Percentiles rank a stretch among this genome's conserved stretches.
Evolutionary conservation across 2,329 filamentous ascomycete species (phyloP).

Genomic region (Aureobasidium pullulans): DNA sequence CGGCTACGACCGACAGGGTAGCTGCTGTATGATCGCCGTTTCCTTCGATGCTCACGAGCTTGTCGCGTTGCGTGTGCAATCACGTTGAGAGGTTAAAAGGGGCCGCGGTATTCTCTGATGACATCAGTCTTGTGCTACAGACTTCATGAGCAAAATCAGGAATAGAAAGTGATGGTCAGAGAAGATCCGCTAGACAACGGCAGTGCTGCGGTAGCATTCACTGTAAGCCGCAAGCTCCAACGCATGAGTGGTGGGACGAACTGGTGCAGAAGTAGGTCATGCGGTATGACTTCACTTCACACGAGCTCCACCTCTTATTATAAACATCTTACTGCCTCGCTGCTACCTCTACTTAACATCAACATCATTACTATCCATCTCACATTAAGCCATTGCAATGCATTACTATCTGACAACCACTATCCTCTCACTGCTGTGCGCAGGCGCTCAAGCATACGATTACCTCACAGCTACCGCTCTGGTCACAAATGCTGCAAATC

Average conservation of each 20-base stretch:
- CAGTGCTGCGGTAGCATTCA: conserved; percentile 2
- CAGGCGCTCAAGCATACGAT: conserved; percentile 1
- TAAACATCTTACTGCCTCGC: background rate
- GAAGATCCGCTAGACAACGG: background rate
- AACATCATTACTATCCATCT: background rate
- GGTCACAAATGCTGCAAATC: conserved; percentile 25
- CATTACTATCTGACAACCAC: background rate
- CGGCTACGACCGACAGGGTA: background rate
- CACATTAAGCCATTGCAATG: background rate
- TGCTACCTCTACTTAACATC: background rate
- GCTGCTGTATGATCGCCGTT: background rate
- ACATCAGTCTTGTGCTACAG: background rate
- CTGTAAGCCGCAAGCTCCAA: background rate
- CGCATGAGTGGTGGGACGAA: background rate
- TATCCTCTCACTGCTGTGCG: background rate
- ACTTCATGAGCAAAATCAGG: background rate
- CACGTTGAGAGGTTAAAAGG: background rate
- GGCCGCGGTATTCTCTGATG: background rate
- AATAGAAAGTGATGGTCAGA: background rate
- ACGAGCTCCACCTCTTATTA: background rate
- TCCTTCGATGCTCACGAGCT: background rate
- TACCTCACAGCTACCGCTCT: conserved; percentile 28
- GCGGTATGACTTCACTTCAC: background rate
- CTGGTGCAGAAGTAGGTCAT: background rate
- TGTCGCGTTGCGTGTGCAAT: background rate